These are phyloP conservation scores for Arctium minus DNA, from an alignment of 129 eudicot species.

Conservation along the genomic window DNA sequence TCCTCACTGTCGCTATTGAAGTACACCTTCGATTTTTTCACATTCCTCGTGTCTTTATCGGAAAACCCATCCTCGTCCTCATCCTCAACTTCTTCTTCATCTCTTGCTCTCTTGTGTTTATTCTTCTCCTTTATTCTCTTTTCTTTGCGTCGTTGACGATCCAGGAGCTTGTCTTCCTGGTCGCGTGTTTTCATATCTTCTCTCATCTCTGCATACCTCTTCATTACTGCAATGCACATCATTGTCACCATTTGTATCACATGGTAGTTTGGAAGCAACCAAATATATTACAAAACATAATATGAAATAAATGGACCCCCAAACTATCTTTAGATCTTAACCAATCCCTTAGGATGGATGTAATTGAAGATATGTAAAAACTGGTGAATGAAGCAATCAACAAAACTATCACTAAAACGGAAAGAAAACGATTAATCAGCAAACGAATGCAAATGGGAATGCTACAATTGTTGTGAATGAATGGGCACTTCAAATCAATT, in stretches of 20 bases:
- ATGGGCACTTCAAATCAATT: no score
- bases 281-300: no score
- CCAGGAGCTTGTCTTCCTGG: conserved; percentile 72
- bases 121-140: conserved; percentile 65
- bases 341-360: no score
- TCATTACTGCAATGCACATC: conserved; percentile 40
- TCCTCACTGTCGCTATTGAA: conserved; percentile 61
- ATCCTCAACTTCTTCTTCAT: conserved; percentile 52
- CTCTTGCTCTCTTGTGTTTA: conserved; percentile 63
- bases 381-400: no score
- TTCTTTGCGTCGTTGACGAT: conserved; percentile 73
- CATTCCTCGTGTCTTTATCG: conserved; percentile 34
- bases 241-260: not conserved
- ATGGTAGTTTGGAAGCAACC: not conserved
- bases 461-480: no score
- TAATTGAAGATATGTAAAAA: no score
- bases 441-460: no score
- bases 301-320: no score
- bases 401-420: no score
- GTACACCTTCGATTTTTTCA: conserved; percentile 53
- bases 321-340: no score
- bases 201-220: conserved; percentile 65
- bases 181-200: conserved; percentile 64
- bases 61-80: conserved; percentile 46
- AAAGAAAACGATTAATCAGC: no score